These are phyloP conservation scores for Gamsiella multidivaricata DNA, from an alignment of 192 early-diverging fungal genomes.

Conservation along the genomic window DNA sequence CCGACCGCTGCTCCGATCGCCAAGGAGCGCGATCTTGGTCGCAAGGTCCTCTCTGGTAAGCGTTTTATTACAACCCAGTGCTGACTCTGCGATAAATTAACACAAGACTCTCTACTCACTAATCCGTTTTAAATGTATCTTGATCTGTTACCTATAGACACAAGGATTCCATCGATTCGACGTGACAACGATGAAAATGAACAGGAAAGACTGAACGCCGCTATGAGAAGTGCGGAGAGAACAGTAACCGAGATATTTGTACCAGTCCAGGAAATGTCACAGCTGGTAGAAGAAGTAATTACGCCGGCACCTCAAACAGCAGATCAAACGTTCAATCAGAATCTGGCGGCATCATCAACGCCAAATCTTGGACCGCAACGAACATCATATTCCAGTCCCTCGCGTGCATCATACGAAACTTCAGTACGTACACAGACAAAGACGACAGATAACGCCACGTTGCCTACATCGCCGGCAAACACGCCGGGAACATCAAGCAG, in stretches of 20 bases:
- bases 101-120: too few relatives aligned
- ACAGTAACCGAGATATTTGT: slow-evolving; percentile 8
- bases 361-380: background rate
- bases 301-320: background rate
- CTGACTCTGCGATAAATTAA: too few relatives aligned
- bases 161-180: too few relatives aligned
- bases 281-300: background rate
- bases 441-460: background rate
- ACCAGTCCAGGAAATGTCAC: background rate
- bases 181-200: too few relatives aligned
- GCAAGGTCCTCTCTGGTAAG: background rate
- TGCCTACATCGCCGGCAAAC: background rate
- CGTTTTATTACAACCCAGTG: too few relatives aligned
- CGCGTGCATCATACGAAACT: background rate
- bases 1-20: background rate
- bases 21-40: slow-evolving; percentile 11
- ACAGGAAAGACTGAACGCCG: background rate
- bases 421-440: background rate
- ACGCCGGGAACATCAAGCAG: background rate
- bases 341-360: background rate
- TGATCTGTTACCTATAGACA: too few relatives aligned
- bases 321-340: background rate
- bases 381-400: background rate
- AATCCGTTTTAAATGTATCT: too few relatives aligned
- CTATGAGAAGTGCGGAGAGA: slow-evolving; percentile 24